Conservation (phyloP, 129 eudicot genomes). For the Scalesia atractyloides region DNA sequence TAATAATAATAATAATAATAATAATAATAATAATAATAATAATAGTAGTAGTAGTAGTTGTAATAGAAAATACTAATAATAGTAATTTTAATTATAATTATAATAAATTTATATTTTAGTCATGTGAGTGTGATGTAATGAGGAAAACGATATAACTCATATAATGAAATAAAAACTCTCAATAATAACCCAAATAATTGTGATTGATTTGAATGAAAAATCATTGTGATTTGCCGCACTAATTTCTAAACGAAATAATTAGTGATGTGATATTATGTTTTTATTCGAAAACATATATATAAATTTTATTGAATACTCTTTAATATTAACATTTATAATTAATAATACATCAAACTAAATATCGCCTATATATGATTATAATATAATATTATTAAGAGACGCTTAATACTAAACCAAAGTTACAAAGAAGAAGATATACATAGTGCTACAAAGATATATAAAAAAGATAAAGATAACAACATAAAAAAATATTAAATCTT, state of each 20-base stretch:
- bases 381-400: too few relatives aligned
- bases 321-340: too few relatives aligned
- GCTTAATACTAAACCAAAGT: too few relatives aligned
- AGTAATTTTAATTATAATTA: not conserved
- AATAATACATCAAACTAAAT: too few relatives aligned
- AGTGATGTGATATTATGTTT: slow-evolving; percentile 12
- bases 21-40: not conserved
- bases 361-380: too few relatives aligned
- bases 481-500: too few relatives aligned
- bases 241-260: not conserved
- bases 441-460: too few relatives aligned
- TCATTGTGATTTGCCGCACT: not conserved
- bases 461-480: too few relatives aligned
- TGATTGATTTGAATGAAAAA: slow-evolving; percentile 13
- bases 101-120: not conserved
- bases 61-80: not conserved
- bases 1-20: too few relatives aligned
- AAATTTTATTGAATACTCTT: too few relatives aligned
- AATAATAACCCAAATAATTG: not conserved
- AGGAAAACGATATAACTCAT: not conserved
- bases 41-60: not conserved
- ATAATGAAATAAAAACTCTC: not conserved
- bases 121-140: not conserved
- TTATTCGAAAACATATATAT: not conserved
- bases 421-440: too few relatives aligned